These are phyloP conservation scores for Stagonosporopsis chrysanthemi DNA, from an alignment of 2,329 filamentous ascomycete species.

Conservation along the genomic window DNA sequence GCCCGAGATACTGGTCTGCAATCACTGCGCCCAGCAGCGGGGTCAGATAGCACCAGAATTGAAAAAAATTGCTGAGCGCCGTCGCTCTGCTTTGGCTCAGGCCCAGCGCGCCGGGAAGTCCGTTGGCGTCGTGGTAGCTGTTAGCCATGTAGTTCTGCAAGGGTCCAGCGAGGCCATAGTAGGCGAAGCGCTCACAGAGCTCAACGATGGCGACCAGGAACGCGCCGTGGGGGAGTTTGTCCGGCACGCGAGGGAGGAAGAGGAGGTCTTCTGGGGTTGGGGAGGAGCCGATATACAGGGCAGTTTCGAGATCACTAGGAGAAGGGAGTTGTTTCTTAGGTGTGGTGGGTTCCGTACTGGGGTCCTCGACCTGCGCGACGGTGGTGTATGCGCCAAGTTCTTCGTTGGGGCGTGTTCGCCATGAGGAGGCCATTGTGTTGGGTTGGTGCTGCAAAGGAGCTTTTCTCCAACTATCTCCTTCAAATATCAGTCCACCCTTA, in stretches of 20 bases:
- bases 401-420: conserved; percentile 24
- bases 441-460: background rate
- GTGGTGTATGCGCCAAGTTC: conserved; percentile 42
- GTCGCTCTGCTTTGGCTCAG: conserved; percentile 54
- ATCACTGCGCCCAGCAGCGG: conserved; percentile 59
- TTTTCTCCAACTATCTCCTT: background rate
- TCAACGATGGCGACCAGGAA: conserved; percentile 59
- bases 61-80: conserved; percentile 57
- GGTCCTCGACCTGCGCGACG: conserved; percentile 42
- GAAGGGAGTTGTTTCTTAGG: conserved; percentile 21
- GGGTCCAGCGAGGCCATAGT: conserved; percentile 55
- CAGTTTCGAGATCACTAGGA: conserved; percentile 8
- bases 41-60: conserved; percentile 59
- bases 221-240: conserved; percentile 55
- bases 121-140: conserved; percentile 48
- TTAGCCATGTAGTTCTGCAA: conserved; percentile 61
- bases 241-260: conserved; percentile 48
- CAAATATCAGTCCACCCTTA: background rate
- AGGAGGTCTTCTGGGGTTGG: conserved; percentile 38
- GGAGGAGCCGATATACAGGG: conserved; percentile 29
- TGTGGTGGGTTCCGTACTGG: conserved; percentile 21
- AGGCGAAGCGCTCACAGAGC: conserved; percentile 59
- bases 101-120: conserved; percentile 52
- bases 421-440: conserved; percentile 30
- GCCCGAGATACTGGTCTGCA: conserved; percentile 74